phyloP scores from a whole-genome alignment of 352 stramenopile genomes.

The Globisporangium ultimum region DNA sequence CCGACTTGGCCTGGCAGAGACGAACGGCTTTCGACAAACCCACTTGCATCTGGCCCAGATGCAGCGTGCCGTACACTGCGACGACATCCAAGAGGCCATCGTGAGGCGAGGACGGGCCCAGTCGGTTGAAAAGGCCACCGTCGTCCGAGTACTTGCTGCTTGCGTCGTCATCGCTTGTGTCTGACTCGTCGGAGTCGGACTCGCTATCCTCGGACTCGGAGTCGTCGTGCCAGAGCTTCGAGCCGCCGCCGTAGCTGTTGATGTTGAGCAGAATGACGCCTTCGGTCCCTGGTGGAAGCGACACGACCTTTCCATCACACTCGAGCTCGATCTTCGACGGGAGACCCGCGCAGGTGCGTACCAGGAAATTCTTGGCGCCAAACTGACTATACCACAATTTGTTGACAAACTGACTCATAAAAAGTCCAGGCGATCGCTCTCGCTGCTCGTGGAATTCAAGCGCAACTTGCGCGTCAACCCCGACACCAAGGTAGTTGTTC shows the following conservation, averaged over 20 bases:
- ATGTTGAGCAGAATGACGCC: conserved; percentile 89
- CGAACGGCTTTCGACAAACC: conserved; percentile 77
- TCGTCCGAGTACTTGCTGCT: conserved; percentile 24
- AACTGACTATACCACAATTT: conserved; percentile 91
- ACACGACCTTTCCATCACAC: conserved; percentile 74
- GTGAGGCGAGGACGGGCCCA: conserved; percentile 72
- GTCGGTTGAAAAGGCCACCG: conserved; percentile 16
- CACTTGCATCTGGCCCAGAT: conserved; percentile 94
- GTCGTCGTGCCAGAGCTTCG: conserved; percentile 86
- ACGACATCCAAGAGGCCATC: conserved; percentile 93
- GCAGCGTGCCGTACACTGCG: conserved; percentile 90
- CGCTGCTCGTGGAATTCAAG: conserved; percentile 90
- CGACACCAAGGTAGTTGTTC: conserved; percentile 86
- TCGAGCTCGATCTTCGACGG: conserved; percentile 71
- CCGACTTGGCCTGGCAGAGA: conserved; percentile 65
- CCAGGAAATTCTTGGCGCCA: conserved; percentile 85
- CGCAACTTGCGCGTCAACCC: conserved; percentile 88
- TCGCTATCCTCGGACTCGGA: conserved; percentile 36
- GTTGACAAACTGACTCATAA: conserved; percentile 89
- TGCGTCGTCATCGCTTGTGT: conserved; percentile 38
- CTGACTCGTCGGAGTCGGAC: conserved; percentile 14
- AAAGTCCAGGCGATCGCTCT: conserved; percentile 81
- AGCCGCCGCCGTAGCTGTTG: conserved; percentile 85
- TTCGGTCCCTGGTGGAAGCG: conserved; percentile 71
- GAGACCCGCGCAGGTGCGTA: conserved; percentile 76